A percentile compares a stretch with the other conserved stretches of the same genome.
Conservation (phyloP, 495 filamentous ascomycete genomes). For the Tetracladium setigerum region DNA sequence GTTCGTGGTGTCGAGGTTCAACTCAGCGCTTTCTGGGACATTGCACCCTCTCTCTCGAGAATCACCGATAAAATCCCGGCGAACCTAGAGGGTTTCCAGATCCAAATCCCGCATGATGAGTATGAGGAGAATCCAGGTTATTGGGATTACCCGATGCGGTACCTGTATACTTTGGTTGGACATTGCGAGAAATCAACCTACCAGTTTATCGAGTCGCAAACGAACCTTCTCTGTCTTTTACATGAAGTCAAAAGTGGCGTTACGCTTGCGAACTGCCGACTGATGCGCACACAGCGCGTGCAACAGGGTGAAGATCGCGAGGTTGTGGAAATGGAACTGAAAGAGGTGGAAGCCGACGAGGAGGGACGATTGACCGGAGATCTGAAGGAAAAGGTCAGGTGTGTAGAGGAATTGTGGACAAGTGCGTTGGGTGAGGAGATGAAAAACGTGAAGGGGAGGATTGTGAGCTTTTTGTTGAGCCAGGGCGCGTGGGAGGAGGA, state of each 20-base stretch:
- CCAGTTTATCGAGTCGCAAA: conserved; percentile 94
- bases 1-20: conserved; percentile 84
- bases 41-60: conserved; percentile 71
- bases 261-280: conserved; percentile 50
- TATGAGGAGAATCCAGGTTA: conserved; percentile 82
- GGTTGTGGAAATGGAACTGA: conserved; percentile 45
- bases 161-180: conserved; percentile 72
- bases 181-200: conserved; percentile 89
- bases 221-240: conserved; percentile 82
- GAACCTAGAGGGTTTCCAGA: conserved; percentile 29
- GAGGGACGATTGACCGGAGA: conserved; percentile 70
- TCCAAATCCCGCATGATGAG: conserved; percentile 69
- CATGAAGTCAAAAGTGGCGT: conserved; percentile 86
- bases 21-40: conserved; percentile 93
- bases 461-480: conserved; percentile 56
- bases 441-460: conserved; percentile 43
- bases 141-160: conserved; percentile 71
- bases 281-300: conserved; percentile 50
- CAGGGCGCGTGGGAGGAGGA: conserved; percentile 69
- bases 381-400: conserved; percentile 80
- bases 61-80: conserved; percentile 71
- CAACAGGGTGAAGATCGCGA: conserved; percentile 46
- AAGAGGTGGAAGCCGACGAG: conserved; percentile 54
- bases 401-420: conserved; percentile 82
- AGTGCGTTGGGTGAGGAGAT: conserved; percentile 44